Evolutionary conservation across 768 basidiomycete genomes (phyloP).

Genomic region (Naganishia antarctica): DNA sequence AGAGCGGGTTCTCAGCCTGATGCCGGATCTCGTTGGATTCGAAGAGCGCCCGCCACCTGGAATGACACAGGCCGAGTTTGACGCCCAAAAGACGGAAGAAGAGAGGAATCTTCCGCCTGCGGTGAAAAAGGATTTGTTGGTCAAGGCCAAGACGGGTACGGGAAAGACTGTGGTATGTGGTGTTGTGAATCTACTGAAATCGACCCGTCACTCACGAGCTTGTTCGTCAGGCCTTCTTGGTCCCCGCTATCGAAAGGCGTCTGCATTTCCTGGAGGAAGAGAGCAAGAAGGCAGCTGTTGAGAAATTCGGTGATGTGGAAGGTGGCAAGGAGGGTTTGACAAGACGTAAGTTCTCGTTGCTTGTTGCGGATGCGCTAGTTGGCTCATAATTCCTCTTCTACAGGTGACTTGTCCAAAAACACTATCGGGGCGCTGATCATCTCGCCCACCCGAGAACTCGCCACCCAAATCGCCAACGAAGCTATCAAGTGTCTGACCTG

Average conservation of each 20-base stretch:
- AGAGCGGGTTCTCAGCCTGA: constrained; percentile 65
- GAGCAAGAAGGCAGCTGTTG: constrained; percentile 41
- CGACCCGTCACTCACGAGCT: background rate
- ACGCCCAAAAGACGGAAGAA: constrained; percentile 32
- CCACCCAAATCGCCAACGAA: constrained; percentile 82
- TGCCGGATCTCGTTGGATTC: constrained; percentile 60
- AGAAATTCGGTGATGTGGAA: constrained; percentile 30
- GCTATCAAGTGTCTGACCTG: constrained; percentile 63
- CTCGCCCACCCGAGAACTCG: constrained; percentile 83
- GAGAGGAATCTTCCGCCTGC: constrained; percentile 27
- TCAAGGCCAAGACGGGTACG: constrained; percentile 82
- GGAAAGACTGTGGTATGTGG: constrained; percentile 66
- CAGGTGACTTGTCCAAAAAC: constrained; percentile 51
- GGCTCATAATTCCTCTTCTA: constrained; percentile 4
- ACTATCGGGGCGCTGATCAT: constrained; percentile 72
- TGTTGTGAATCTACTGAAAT: too few species aligned
- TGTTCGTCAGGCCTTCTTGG: constrained; percentile 61
- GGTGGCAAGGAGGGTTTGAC: constrained; percentile 15
- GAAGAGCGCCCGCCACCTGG: constrained; percentile 25
- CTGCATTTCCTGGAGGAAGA: constrained; percentile 57
- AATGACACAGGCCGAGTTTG: constrained; percentile 28
- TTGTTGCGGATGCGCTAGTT: background rate
- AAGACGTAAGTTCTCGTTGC: constrained; percentile 1
- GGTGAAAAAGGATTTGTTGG: constrained; percentile 61
- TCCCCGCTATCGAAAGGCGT: constrained; percentile 78